Percentiles rank a stretch among this genome's conserved stretches.
These are phyloP conservation scores for Crithidia thermophila DNA, from an alignment of 208 protist genomes.

Conservation along the genomic window DNA sequence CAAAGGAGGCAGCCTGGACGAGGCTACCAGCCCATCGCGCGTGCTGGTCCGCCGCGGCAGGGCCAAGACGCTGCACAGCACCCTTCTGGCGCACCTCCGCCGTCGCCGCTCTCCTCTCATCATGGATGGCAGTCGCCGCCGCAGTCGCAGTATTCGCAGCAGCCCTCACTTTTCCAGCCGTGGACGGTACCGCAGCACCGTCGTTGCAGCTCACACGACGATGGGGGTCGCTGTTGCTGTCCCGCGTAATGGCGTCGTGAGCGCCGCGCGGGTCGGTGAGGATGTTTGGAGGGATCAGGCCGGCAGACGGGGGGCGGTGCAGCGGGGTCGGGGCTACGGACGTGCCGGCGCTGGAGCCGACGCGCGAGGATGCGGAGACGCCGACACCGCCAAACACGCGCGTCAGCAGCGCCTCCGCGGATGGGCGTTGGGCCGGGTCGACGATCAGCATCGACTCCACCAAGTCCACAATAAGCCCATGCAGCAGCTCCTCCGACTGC, in stretches of 20 bases:
- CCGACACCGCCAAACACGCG: conserved; percentile 46
- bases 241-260: background rate
- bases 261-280: background rate
- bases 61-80: conserved; percentile 7
- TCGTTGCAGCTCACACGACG: background rate
- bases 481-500: conserved; percentile 55
- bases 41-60: conserved; percentile 12
- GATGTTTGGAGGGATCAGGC: background rate
- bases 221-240: background rate
- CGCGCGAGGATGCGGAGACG: conserved; percentile 18
- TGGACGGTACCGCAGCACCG: too few relatives aligned
- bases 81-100: background rate
- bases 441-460: conserved; percentile 67
- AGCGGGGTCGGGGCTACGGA: conserved; percentile 8
- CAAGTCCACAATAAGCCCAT: conserved; percentile 61
- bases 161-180: too few relatives aligned
- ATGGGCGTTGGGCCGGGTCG: conserved; percentile 57
- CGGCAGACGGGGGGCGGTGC: conserved; percentile 10
- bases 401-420: conserved; percentile 54
- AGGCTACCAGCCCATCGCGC: conserved; percentile 31
- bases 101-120: background rate
- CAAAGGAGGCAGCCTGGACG: conserved; percentile 11
- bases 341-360: conserved; percentile 14
- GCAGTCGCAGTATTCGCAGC: background rate
- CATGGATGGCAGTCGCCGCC: background rate